Conservation (phyloP, 2,329 filamentous ascomycete genomes). For the Decorospora gaudefroyi region DNA sequence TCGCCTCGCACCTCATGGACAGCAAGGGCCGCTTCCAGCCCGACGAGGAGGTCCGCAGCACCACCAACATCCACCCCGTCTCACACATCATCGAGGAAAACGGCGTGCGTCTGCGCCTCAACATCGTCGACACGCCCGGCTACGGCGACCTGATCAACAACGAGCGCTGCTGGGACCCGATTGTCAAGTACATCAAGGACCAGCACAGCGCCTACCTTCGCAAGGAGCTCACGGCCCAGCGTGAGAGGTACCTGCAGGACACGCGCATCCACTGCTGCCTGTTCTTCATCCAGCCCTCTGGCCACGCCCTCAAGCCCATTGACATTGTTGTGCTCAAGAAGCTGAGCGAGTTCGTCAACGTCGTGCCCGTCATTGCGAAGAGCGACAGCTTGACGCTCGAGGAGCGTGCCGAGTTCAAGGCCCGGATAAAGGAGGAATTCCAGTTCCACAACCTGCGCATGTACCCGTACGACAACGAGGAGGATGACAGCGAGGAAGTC, state of each 20-base stretch:
- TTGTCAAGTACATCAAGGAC: conserved; percentile 99
- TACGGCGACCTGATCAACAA: conserved; percentile 99
- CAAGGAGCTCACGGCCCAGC: conserved; percentile 98
- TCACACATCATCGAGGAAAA: conserved; percentile 99
- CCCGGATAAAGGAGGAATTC: conserved; percentile 98
- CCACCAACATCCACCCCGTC: conserved; percentile 96
- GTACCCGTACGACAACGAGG: conserved; percentile 99
- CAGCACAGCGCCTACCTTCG: conserved; percentile 98
- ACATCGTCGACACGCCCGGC: conserved; percentile 98
- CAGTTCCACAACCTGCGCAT: conserved; percentile 99
- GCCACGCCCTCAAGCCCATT: conserved; percentile 97
- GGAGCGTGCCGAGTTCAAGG: conserved; percentile 96
- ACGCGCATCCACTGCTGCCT: conserved; percentile 99
- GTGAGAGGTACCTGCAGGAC: conserved; percentile 98
- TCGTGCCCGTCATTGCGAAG: conserved; percentile 98
- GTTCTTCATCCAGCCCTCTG: conserved; percentile 99
- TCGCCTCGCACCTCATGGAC: conserved; percentile 98
- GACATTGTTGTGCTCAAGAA: conserved; percentile 99
- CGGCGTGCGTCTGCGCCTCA: conserved; percentile 92
- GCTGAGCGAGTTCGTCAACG: conserved; percentile 98
- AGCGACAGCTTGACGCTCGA: conserved; percentile 94
- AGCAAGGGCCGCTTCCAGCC: conserved; percentile 94
- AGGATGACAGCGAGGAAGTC: conserved; percentile 96
- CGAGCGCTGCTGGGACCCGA: conserved; percentile 99
- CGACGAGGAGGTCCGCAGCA: conserved; percentile 90